phyloP scores from a whole-genome alignment of 495 filamentous ascomycete species.

The Penicillium coffeae region DNA sequence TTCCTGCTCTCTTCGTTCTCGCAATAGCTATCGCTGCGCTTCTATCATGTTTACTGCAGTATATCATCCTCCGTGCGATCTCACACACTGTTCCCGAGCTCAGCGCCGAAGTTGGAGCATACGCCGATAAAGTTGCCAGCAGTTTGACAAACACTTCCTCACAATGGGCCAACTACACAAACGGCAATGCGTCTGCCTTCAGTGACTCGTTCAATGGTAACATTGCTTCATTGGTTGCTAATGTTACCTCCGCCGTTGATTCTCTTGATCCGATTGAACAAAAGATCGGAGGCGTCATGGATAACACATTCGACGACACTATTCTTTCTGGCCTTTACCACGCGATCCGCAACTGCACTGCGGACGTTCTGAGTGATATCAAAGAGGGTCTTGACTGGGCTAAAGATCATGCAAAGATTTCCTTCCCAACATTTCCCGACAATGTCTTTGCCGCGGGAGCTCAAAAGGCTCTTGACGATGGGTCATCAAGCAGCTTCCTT shows the following conservation, averaged over 20 bases:
- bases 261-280: slow-evolving; percentile 81
- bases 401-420: slow-evolving; percentile 74
- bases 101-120: slow-evolving; percentile 70
- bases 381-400: slow-evolving; percentile 89
- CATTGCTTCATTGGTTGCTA: slow-evolving; percentile 84
- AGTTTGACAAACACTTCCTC: slow-evolving; percentile 68
- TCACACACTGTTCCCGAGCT: slow-evolving; percentile 74
- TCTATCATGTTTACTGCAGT: slow-evolving; percentile 80
- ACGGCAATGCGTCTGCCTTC: slow-evolving; percentile 62
- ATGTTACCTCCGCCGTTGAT: slow-evolving; percentile 68
- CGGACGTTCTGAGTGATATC: slow-evolving; percentile 70
- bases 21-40: slow-evolving; percentile 82
- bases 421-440: slow-evolving; percentile 72
- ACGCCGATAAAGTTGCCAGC: slow-evolving; percentile 73
- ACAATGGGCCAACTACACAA: slow-evolving; percentile 73
- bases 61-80: slow-evolving; percentile 67
- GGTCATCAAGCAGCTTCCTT: slow-evolving; percentile 66
- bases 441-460: slow-evolving; percentile 84
- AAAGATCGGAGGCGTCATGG: slow-evolving; percentile 65
- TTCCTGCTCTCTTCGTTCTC: slow-evolving; percentile 82
- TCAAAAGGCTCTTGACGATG: slow-evolving; percentile 51
- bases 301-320: slow-evolving; percentile 75
- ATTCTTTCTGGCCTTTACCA: slow-evolving; percentile 67
- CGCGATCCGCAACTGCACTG: slow-evolving; percentile 70
- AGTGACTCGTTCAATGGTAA: slow-evolving; percentile 76